Base-by-base conservation (phyloP, 2,329 filamentous ascomycete genomes). In the Cucurbitaria berberidis region DNA sequence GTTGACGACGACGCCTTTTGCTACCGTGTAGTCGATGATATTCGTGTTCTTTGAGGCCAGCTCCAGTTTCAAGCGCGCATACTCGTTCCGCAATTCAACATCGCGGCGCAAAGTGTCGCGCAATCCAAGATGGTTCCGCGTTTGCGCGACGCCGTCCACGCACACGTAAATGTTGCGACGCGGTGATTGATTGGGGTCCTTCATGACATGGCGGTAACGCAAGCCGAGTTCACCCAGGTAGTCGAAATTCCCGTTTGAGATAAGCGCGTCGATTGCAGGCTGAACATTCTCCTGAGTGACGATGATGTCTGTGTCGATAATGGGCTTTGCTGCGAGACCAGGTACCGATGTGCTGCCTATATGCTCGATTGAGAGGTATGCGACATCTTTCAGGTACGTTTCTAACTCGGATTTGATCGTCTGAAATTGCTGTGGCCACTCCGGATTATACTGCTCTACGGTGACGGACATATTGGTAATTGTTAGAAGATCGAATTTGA, bases 61-160 rank as follows among this genome's bases (percentile, higher is more conserved):
- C 3, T 55, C 47, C 8, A 68, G 32, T 41, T 73, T 68, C 1
- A 68, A 53, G 1, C 38, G 38, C 1, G 51, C 64, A 50, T 70
- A 73, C 39, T 71, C 64, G 3, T 74, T 65, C 29, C 74, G 57
- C 19, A 79, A 53, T 1, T 54, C 61, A 1, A 27, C 24, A 49
- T 78, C 62, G 3, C 53, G 29, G 3, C 68, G 55, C 18, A 78
- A 62, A 2, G 73, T 67, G 40, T 74, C 66, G n/a, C 75, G 70
- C 19, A 78, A 40, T 34, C 60, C 72, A 11, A 76, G 60, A 55
- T 78, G 75, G 48, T 77, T 77, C n/a, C 69, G 64, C 16, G 74
- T 62, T 22, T 69, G 60, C 9, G 66, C 47, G 24, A 68, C 67
- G 1, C 68, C 72, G 11, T 76, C 68, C 9, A 77, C 53, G 35